A percentile compares a stretch with the other conserved stretches of the same genome.
Conservation (phyloP, 2,329 filamentous ascomycete genomes). For the Podosphaera leucotricha region DNA sequence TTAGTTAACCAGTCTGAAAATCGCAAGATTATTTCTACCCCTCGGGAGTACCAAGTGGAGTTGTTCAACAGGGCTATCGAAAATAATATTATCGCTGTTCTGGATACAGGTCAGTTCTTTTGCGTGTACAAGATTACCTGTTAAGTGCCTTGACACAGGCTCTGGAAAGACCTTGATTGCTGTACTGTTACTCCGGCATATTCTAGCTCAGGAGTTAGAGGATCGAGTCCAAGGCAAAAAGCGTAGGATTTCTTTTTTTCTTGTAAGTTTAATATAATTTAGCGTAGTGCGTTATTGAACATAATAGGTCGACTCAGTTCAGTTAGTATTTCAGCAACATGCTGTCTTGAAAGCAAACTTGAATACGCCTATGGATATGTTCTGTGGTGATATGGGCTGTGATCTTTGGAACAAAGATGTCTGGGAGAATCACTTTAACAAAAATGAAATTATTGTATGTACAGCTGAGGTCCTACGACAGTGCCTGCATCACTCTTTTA, state of each 20-base stretch:
- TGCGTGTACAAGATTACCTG: background rate
- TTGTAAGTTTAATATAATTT: slow-evolving; percentile 24
- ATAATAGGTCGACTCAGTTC: slow-evolving; percentile 54
- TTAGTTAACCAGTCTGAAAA: slow-evolving; percentile 15
- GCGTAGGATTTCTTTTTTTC: slow-evolving; percentile 56
- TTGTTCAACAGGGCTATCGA: slow-evolving; percentile 70
- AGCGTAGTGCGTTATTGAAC: slow-evolving; percentile 3
- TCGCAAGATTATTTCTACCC: slow-evolving; percentile 43
- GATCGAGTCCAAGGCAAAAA: slow-evolving; percentile 33
- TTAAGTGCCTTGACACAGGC: slow-evolving; percentile 23
- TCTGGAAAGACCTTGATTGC: slow-evolving; percentile 95
- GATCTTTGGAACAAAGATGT: slow-evolving; percentile 35
- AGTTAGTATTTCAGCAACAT: slow-evolving; percentile 74
- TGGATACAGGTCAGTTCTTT: slow-evolving; percentile 47
- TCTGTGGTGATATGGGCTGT: slow-evolving; percentile 46
- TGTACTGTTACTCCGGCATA: slow-evolving; percentile 55
- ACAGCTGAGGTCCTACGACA: slow-evolving; percentile 71
- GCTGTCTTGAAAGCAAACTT: slow-evolving; percentile 63
- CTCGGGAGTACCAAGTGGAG: slow-evolving; percentile 78
- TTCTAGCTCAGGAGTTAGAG: slow-evolving; percentile 55
- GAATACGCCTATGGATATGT: slow-evolving; percentile 45
- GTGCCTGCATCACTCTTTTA: slow-evolving; percentile 55
- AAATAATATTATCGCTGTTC: slow-evolving; percentile 74
- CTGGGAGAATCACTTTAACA: slow-evolving; percentile 31
- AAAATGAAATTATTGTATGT: slow-evolving; percentile 72